Base-by-base conservation (phyloP, 176 grass and related monocot genomes). In the Aechmea fasciata region DNA sequence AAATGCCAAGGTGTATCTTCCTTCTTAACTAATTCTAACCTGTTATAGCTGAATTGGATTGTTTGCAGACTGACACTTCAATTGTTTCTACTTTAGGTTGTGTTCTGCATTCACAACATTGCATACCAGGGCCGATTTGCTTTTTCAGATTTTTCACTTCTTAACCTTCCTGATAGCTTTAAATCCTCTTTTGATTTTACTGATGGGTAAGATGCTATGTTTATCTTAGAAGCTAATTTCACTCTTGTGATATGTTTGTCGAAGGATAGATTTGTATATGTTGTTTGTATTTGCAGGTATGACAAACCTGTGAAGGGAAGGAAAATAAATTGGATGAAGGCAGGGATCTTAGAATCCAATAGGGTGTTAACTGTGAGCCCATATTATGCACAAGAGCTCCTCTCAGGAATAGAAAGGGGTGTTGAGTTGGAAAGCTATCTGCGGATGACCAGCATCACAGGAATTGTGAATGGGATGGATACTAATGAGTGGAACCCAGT, bases 301-400 rank as follows among this genome's bases (percentile, higher is more conserved):
- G 74, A 90, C 65, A 92, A 77, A 73, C 93, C 93, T 0, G 93
- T 97, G 71, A 79, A 90, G 69, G 93, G 93, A 24, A 67, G 82
- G 53, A 97, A 97, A 87, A 85, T 92, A 71, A 97, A 97, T 79
- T 97, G 93, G 89, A 89, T 97, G 88, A 97, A 92, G 74, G 86
- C 84, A 14, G 93, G 86, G 47, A 85, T 97, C 63, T 70, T 82
- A 1, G 81, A 97, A 11, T 72, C 85, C 9, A 74, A 92, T 81
- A 52, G 20, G 65, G 84, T 83, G 0, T 71, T 97, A 11, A 97
- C 93, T 28, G 93, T 97, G 23, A 92, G 88, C 57, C 93, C 93
- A 3, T 92, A 89, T 79, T 97, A 97, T 63, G 89, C 93, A 0
- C 78, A 97, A 59, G 93, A 97, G 86, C 88, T 97, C 65, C 3